A percentile compares a stretch with the other conserved stretches of the same genome.
These are phyloP conservation scores for Scutellaria baicalensis DNA, from an alignment of 257 asterid genomes.

Conservation along the genomic window DNA sequence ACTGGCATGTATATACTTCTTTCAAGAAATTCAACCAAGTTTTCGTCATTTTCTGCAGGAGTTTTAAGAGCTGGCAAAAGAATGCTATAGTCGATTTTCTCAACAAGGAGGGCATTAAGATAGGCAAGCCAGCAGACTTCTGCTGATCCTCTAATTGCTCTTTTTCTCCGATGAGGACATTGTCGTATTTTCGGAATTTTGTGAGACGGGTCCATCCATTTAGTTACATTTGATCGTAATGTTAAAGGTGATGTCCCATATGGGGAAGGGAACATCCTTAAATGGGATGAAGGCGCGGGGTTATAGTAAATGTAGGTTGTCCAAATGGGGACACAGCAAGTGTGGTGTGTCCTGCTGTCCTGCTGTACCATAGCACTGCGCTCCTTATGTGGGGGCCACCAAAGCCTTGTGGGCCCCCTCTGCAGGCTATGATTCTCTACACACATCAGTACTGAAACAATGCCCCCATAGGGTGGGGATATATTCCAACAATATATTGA, in stretches of 20 bases:
- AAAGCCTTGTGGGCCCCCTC: constrained; percentile 9
- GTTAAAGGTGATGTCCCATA: too few relatives aligned
- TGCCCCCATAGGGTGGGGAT: not conserved
- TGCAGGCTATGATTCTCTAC: constrained; percentile 14
- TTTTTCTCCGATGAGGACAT: not conserved
- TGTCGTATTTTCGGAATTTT: too few relatives aligned
- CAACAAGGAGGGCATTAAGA: constrained; percentile 46
- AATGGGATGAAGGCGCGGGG: not conserved
- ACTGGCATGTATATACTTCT: not conserved
- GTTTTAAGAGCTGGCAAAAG: constrained; percentile 97
- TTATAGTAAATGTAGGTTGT: not conserved
- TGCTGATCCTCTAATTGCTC: constrained; percentile 18
- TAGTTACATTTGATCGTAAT: too few relatives aligned
- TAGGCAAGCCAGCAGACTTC: constrained; percentile 87
- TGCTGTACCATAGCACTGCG: not conserved
- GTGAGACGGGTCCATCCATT: too few relatives aligned
- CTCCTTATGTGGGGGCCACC: constrained; percentile 23
- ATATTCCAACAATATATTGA: not conserved
- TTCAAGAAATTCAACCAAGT: not conserved
- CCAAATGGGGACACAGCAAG: not conserved
- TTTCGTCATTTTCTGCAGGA: constrained; percentile 38
- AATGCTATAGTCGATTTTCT: constrained; percentile 59
- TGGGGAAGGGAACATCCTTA: too few relatives aligned
- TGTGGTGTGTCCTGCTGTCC: constrained; percentile 6
- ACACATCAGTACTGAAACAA: not conserved